Base-by-base conservation (phyloP, 495 filamentous ascomycete genomes). In the Xylaria curta region DNA sequence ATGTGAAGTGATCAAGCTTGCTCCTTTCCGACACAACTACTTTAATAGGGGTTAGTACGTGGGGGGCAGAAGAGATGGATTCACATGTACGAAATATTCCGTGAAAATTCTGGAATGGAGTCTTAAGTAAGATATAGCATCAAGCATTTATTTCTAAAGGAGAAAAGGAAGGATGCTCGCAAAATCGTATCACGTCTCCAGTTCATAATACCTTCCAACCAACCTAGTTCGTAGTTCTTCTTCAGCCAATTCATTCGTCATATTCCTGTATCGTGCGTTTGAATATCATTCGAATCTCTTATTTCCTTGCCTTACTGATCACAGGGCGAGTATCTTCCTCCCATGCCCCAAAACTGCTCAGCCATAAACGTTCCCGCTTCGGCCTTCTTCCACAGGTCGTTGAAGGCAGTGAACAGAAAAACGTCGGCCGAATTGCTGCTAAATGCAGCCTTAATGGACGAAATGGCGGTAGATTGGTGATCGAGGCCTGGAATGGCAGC, bases 341-440 rank as follows among this genome's bases (percentile, higher is more conserved):
- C 75, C 77, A 93, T 86, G 8, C 92, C 92, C 91, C 91, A 94
- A 76, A 85, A 92, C 78, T 90, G 87, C 83, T 95, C 93, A 3
- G 91, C 87, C 67, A 85, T 85, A 76, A 90, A 92, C 9, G 92
- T 91, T 26, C 78, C 83, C 1, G 81, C 75, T 46, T 82, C 87
- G 71, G 94, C 88, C n/a, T 83, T 76, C 83, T 97, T 96, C 94
- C 94, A 97, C 51, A 81, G 19, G 73, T 93, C 91, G 78, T 97
- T 90, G 82, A 89, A 93, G 12, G 91, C 88, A 36, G 88, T 90
- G 80, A 95, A 95, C 3, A 95, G 82, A 58, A 94, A 82, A 44
- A 93, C 67, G 49, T 89, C 82, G 8, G 74, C 77, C 8, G 78
- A 71, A 8, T 81, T 80, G n/a, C 77, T 73, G 4, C 74, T 72